Evolutionary conservation across 441 rosid genomes (phyloP), one percentile per base, ranked within the genome.

Genomic region (Hypseocharis bilobata): DNA sequence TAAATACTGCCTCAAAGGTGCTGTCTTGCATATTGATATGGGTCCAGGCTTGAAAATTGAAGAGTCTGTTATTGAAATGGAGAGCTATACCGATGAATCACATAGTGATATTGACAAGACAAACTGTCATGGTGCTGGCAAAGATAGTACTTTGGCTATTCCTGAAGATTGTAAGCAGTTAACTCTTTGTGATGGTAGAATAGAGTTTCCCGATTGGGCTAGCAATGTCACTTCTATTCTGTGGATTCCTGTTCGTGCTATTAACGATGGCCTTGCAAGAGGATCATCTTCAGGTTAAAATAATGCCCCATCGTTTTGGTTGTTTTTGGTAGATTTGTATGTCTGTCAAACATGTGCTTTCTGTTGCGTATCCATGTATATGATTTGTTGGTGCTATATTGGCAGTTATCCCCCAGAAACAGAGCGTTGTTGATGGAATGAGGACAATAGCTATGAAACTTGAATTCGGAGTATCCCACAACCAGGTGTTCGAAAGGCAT

Each of bases 361-460:
- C 62, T 69, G 44, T 65, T 73, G 69, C 59, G 60, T 70, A 70
- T 38, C 28, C 22, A 57, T 61, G 25, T 55, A 72, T 63, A 56
- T 70, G 67, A 62, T 29, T 49, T 68, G 5, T 28, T 67, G 57
- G 49, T 30, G 54, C 38, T 42, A n/a, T 58, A 38, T 74, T 70
- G 40, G 56, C 88, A 89, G 98, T 77, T 61, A 70, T 70, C 55
- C 86, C 96, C 30, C 87, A 79, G 74, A 88, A 70, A 71, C 96
- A 80, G 66, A 93, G 83, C 80, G 78, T 88, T 62, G 87, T 94
- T 56, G 99, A 89, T 68, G 96, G 99, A 67, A 85, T 94, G 96
- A 86, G 99, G 84, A 94, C 99, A 47, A 83, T 94, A 60, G 99
- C 99, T 73, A 74, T 94, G 76, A 89, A 89, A 73, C 99, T 91